These are phyloP conservation scores for Mortierella claussenii DNA, from an alignment of 192 early-diverging fungal species.

Conservation along the genomic window DNA sequence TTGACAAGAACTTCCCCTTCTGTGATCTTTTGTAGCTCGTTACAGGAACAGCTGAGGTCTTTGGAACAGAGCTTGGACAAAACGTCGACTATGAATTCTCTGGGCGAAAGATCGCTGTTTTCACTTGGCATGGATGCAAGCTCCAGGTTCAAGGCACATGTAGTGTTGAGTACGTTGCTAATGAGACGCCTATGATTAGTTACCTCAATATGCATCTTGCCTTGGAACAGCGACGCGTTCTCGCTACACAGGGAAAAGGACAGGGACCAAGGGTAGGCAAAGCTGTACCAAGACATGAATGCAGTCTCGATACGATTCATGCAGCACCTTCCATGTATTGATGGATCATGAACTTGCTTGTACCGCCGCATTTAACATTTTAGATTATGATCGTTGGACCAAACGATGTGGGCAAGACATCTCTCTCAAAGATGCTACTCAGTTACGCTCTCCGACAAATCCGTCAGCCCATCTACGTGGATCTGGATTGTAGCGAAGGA, in stretches of 20 bases:
- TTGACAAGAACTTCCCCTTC: neutral
- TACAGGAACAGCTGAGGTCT: conserved; percentile 89
- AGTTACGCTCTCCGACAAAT: conserved; percentile 87
- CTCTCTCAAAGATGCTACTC: conserved; percentile 84
- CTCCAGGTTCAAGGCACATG: conserved; percentile 70
- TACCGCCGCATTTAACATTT: no score
- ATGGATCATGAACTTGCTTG: no score
- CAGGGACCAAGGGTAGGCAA: conserved; percentile 64
- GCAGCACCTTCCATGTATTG: no score
- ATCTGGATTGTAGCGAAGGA: conserved; percentile 88
- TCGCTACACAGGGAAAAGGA: conserved; percentile 55
- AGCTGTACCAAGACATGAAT: no score
- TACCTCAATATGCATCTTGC: conserved; percentile 92
- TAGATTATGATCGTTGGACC: conserved; percentile 93
- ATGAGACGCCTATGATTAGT: conserved; percentile 95
- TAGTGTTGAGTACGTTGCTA: conserved; percentile 87
- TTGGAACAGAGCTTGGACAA: conserved; percentile 93
- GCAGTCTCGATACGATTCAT: no score
- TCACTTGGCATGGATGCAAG: conserved; percentile 92
- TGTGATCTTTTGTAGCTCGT: conserved; percentile 60
- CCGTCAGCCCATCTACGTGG: conserved; percentile 82
- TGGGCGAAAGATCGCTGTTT: conserved; percentile 89
- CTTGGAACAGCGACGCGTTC: conserved; percentile 77
- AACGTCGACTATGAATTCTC: conserved; percentile 83
- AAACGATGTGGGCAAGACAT: conserved; percentile 93